phyloP scores from a whole-genome alignment of 345 rosid genomes.

The Bruguiera sexangula region DNA sequence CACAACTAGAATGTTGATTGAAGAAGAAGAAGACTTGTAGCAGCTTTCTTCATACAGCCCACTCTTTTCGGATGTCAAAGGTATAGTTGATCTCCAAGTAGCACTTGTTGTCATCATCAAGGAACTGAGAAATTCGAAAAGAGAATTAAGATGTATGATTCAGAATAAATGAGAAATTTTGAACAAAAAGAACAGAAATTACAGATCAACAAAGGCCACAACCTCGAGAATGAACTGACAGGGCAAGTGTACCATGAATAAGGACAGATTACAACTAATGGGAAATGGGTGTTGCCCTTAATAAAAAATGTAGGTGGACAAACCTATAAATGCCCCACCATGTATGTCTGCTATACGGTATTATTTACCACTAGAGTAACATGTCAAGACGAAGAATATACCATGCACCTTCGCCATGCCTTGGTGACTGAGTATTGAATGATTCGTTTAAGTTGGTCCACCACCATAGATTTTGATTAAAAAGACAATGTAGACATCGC shows the following conservation, averaged over 20 bases:
- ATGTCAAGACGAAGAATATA: no score
- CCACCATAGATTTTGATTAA: not conserved
- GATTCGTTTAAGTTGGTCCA: no score
- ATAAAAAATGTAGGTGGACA: no score
- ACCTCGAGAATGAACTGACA: not conserved
- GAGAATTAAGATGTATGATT: not conserved
- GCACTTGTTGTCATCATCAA: constrained; percentile 72
- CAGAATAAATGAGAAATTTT: not conserved
- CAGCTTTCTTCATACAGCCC: constrained; percentile 30
- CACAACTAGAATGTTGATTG: constrained; percentile 5
- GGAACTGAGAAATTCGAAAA: constrained; percentile 39
- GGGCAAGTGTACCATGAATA: no score
- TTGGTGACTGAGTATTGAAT: no score
- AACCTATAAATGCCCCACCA: no score
- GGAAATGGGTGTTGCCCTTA: no score
- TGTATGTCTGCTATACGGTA: no score
- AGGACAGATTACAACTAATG: no score
- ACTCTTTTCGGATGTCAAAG: constrained; percentile 64
- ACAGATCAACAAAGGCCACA: constrained; percentile 8
- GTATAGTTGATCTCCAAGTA: constrained; percentile 72
- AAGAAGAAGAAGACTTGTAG: not conserved
- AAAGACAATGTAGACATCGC: not conserved
- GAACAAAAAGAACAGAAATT: not conserved
- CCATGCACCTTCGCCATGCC: no score
- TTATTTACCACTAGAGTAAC: no score